Conservation (phyloP, 345 rosid species). For the Zanthoxylum bungeanum region DNA sequence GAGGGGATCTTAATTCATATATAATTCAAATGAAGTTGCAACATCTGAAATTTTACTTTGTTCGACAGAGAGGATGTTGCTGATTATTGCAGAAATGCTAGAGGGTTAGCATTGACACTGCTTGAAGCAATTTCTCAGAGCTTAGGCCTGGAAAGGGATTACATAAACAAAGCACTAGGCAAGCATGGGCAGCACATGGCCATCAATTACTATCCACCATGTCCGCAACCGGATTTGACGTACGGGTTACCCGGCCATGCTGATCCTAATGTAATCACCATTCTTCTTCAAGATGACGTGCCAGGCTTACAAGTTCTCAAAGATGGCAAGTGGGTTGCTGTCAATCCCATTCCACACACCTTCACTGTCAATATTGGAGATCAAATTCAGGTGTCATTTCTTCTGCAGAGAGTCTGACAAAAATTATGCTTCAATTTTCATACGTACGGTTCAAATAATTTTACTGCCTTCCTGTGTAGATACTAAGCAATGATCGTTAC, state of each 20-base stretch:
- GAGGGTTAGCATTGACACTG: slow-evolving; percentile 26
- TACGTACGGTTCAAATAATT: not conserved
- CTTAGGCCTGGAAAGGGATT: slow-evolving; percentile 31
- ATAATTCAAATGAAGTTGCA: too few relatives aligned
- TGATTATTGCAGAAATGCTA: slow-evolving; percentile 19
- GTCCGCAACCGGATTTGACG: slow-evolving; percentile 40
- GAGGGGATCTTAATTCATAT: too few relatives aligned
- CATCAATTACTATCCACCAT: slow-evolving; percentile 42
- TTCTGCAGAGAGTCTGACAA: not conserved
- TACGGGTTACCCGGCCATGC: slow-evolving; percentile 38
- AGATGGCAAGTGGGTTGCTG: slow-evolving; percentile 34
- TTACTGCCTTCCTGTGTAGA: slow-evolving; percentile 11
- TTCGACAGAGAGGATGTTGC: slow-evolving; percentile 24
- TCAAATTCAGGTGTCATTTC: slow-evolving; percentile 29
- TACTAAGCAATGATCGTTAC: slow-evolving; percentile 49
- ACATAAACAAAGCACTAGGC: slow-evolving; percentile 21
- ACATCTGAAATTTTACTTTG: not conserved
- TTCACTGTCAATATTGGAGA: slow-evolving; percentile 42
- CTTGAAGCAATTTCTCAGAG: slow-evolving; percentile 42
- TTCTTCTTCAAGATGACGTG: slow-evolving; percentile 40
- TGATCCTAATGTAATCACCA: slow-evolving; percentile 36
- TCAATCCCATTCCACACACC: slow-evolving; percentile 32
- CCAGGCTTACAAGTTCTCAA: slow-evolving; percentile 38
- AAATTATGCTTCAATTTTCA: not conserved
- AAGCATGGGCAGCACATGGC: slow-evolving; percentile 45